These are phyloP conservation scores for Eutrema japonicum DNA, from an alignment of 345 rosid genomes.

Conservation along the genomic window DNA sequence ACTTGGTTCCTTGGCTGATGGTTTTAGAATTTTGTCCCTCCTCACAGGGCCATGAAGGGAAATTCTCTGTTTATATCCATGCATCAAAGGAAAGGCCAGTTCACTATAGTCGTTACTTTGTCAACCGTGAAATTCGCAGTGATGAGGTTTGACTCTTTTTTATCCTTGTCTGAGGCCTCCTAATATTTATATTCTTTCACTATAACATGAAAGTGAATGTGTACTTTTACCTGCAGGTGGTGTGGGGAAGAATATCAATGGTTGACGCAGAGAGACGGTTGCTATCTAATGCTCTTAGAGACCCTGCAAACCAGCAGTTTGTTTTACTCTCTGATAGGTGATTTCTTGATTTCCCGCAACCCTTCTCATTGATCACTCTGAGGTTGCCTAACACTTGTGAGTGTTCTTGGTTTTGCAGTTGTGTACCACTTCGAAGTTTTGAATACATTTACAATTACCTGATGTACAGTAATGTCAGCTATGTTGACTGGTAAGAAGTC, in stretches of 20 bases:
- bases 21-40: neutral
- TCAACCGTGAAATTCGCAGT: conserved; percentile 64
- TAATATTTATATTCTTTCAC: neutral
- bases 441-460: conserved; percentile 86
- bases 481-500: conserved; percentile 73
- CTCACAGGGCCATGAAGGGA: conserved; percentile 68
- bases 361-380: conserved; percentile 13
- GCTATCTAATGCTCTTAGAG: conserved; percentile 60
- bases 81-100: conserved; percentile 62
- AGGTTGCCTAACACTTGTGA: neutral
- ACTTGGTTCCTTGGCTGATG: conserved; percentile 1
- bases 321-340: conserved; percentile 70
- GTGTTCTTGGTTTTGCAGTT: conserved; percentile 59
- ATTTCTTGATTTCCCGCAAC: neutral
- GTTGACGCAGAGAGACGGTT: conserved; percentile 68
- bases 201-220: neutral
- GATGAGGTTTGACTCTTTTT: conserved; percentile 50
- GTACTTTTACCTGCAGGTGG: conserved; percentile 49
- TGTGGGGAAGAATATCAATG: conserved; percentile 76
- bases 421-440: conserved; percentile 86
- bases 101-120: conserved; percentile 61
- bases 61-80: conserved; percentile 69
- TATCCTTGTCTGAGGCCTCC: neutral
- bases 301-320: conserved; percentile 68
- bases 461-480: conserved; percentile 86